Evolutionary conservation across 1,284 basidiomycete species (phyloP).

Genomic region (Leccinum griseonigrum): DNA sequence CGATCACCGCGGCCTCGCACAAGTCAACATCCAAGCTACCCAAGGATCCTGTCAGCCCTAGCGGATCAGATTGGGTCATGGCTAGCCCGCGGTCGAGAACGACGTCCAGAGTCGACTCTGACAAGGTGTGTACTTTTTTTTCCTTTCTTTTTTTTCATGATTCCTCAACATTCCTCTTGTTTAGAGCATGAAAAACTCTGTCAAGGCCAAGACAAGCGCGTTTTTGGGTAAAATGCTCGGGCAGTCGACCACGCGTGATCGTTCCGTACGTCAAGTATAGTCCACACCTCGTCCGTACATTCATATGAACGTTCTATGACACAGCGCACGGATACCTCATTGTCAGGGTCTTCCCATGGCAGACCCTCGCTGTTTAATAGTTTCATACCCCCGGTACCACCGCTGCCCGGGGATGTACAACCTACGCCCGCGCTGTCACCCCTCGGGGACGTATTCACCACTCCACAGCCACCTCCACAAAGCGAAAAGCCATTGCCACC

Average conservation of each 20-base stretch:
- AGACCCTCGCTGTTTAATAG: slow-evolving; percentile 43
- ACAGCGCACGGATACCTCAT: slow-evolving; percentile 42
- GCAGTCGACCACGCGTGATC: slow-evolving; percentile 59
- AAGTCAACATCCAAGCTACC: slow-evolving; percentile 25
- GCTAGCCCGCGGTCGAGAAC: slow-evolving; percentile 41
- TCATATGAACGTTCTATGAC: slow-evolving; percentile 30
- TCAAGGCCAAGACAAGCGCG: slow-evolving; percentile 72
- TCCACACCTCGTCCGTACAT: slow-evolving; percentile 7
- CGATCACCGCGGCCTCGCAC: slow-evolving; percentile 26
- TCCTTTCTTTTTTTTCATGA: not conserved
- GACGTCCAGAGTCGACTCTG: slow-evolving; percentile 41
- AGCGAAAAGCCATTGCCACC: slow-evolving; percentile 61
- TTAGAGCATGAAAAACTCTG: slow-evolving; percentile 56
- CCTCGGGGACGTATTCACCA: slow-evolving; percentile 52
- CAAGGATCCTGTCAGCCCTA: slow-evolving; percentile 30
- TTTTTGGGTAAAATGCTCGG: slow-evolving; percentile 77
- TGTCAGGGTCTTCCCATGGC: slow-evolving; percentile 17
- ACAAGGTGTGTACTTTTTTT: slow-evolving; percentile 40
- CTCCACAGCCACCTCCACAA: slow-evolving; percentile 31
- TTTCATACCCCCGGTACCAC: slow-evolving; percentile 68
- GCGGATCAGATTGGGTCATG: slow-evolving; percentile 53
- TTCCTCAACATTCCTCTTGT: slow-evolving; percentile 3
- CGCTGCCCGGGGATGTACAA: slow-evolving; percentile 53
- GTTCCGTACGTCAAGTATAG: slow-evolving; percentile 51
- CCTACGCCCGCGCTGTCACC: slow-evolving; percentile 39